Conservation (phyloP, 768 basidiomycete species). For the Infundibulicybe gibba region DNA sequence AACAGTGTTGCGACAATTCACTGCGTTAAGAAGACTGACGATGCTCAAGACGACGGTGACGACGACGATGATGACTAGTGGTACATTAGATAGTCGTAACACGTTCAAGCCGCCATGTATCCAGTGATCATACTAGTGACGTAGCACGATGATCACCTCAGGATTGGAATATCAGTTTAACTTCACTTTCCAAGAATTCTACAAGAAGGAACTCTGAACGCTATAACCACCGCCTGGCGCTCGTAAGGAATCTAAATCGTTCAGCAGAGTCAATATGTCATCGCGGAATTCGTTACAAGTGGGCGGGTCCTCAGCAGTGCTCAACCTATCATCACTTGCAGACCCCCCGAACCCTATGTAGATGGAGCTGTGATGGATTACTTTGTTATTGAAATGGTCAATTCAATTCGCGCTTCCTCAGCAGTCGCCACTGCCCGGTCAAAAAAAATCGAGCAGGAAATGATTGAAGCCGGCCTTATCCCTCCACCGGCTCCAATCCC, state of each 20-base stretch:
- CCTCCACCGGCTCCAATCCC: slow-evolving; percentile 42
- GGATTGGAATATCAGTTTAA: no score
- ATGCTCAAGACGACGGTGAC: no score
- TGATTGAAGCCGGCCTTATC: slow-evolving; percentile 75
- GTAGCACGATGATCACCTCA: no score
- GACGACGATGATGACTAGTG: no score
- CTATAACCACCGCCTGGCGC: no score
- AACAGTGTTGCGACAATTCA: slow-evolving; percentile 6
- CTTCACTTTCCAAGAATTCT: no score
- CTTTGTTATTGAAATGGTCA: slow-evolving; percentile 78
- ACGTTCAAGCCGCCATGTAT: no score
- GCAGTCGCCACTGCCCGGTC: slow-evolving; percentile 64
- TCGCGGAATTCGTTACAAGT: slow-evolving; percentile 28
- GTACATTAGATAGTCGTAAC: no score
- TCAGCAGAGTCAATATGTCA: slow-evolving; percentile 8
- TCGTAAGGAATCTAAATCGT: no score
- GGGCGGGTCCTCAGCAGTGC: slow-evolving; percentile 17
- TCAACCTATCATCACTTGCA: slow-evolving; percentile 48
- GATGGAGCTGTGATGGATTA: slow-evolving; percentile 79
- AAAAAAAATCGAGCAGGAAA: slow-evolving; percentile 71
- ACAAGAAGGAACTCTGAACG: no score
- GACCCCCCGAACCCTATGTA: slow-evolving; percentile 59
- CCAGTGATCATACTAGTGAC: background rate
- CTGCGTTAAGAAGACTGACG: slow-evolving; percentile 3
- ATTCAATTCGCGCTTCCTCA: slow-evolving; percentile 71